Evolutionary conservation across 345 rosid genomes (phyloP), one percentile per base, ranked within the genome.

Genomic region (Gynandropsis gynandra): DNA sequence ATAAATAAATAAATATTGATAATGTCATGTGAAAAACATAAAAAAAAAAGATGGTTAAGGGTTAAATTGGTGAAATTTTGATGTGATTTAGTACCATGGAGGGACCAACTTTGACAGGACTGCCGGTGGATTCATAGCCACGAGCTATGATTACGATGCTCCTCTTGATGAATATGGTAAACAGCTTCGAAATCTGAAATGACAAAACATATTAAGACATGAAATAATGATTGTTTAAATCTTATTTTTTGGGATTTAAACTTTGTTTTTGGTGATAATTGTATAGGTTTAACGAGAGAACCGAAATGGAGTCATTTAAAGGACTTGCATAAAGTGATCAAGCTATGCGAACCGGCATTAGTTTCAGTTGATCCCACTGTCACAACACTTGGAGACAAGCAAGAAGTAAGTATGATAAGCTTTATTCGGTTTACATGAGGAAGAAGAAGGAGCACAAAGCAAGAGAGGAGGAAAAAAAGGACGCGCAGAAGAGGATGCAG

Each of bases 31-130:
- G 16, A 29, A 33, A 7, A 18, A 49, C 32, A 7, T 16, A 12
- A 15, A 18, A 47, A 4, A 20, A 14, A 24, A 37, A 43, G 11
- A 17, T 56, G 57, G 17, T 13, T 5, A 10, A 17, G 17, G 49
- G 4, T 16, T 2, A 21, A 17, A 11, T 19, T 1, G 9, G 5
- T 16, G 9, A 31, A 19, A 12, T 53, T 45, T 72, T 16, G 18
- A 37, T 1, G 31, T 40, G 15, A 7, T 31, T 18, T 62, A 83
- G 87, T 83, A 83, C 56, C 87, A 83, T 24, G 85, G 87, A 18
- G 93, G 93, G 59, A 76, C 93, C 16, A 83, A 80, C 60, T 83
- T 83, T 36, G 87, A 70, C 32, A 61, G 93, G 37, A 83, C 93
- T 41, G 71, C 93, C 24, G 85, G 87, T 36, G 83, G 80, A 19